Evolutionary conservation across 108 stramenopile species (phyloP).

Genomic region (Ochromonas danica): DNA sequence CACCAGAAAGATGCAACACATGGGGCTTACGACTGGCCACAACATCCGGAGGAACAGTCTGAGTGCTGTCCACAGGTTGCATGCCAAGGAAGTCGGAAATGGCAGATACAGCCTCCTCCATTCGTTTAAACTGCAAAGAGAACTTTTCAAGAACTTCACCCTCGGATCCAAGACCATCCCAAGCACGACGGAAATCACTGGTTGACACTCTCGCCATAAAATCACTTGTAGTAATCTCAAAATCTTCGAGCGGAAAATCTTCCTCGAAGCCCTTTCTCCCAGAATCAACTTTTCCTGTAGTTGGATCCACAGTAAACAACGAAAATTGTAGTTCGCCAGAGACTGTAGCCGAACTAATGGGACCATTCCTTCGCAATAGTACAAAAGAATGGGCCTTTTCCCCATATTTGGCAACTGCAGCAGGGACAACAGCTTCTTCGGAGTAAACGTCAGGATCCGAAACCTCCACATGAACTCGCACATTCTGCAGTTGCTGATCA

Average conservation of each 20-base stretch:
- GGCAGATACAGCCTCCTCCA: constrained; percentile 74
- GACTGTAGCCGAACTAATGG: constrained; percentile 49
- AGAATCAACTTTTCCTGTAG: constrained; percentile 71
- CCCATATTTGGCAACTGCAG: constrained; percentile 46
- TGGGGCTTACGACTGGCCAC: constrained; percentile 62
- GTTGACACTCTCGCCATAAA: constrained; percentile 86
- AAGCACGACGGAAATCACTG: constrained; percentile 76
- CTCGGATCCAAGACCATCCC: constrained; percentile 71
- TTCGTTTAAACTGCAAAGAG: constrained; percentile 77
- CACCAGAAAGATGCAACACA: constrained; percentile 82
- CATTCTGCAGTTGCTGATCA: constrained; percentile 76
- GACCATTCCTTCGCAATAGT: constrained; percentile 40
- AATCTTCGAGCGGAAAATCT: constrained; percentile 85
- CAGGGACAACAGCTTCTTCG: constrained; percentile 33
- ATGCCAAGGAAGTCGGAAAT: constrained; percentile 82
- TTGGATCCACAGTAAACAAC: constrained; percentile 71
- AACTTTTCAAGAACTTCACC: constrained; percentile 87
- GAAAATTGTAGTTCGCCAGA: constrained; percentile 72
- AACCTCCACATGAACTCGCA: constrained; percentile 71
- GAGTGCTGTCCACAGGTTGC: constrained; percentile 84
- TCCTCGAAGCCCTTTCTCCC: constrained; percentile 72
- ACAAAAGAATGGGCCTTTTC: constrained; percentile 42
- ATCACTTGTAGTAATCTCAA: constrained; percentile 76
- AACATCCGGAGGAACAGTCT: background rate
- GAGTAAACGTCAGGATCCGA: constrained; percentile 53